Conservation (phyloP, 106 monocot genomes). For the Apostasia ramifera region DNA sequence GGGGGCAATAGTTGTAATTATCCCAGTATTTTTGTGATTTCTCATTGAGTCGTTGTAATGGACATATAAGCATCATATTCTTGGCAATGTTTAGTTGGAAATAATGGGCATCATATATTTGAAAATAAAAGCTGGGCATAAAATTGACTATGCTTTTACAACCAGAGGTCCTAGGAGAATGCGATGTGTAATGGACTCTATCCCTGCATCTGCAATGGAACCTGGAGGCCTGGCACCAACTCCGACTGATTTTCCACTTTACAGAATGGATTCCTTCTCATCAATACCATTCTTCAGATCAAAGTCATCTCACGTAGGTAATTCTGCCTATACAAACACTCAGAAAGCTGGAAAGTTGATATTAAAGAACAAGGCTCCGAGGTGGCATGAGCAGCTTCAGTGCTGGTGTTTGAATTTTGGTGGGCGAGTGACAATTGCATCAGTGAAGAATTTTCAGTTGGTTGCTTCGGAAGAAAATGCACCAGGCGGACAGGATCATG, state of each 20-base stretch:
- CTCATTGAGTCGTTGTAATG: background rate
- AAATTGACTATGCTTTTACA: background rate
- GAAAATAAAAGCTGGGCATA: conserved; percentile 4
- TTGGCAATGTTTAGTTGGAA: conserved; percentile 2
- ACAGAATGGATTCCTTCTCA: conserved; percentile 47
- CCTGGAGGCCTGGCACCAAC: conserved; percentile 58
- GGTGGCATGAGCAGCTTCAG: conserved; percentile 92
- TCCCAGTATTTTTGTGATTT: too few relatives aligned
- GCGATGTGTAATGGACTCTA: conserved; percentile 80
- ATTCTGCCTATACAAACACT: conserved; percentile 7
- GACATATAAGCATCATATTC: background rate
- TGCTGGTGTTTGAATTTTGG: conserved; percentile 95
- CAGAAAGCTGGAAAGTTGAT: conserved; percentile 34
- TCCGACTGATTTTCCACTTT: conserved; percentile 46
- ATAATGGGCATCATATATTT: background rate
- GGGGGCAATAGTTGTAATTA: too few relatives aligned
- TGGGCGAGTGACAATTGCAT: conserved; percentile 86
- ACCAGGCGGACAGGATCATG: conserved; percentile 33
- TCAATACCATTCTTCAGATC: conserved; percentile 70
- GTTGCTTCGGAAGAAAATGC: conserved; percentile 48
- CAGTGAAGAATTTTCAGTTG: conserved; percentile 91
- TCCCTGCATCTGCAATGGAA: conserved; percentile 70
- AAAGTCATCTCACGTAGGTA: conserved; percentile 44
- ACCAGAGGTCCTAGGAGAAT: conserved; percentile 87
- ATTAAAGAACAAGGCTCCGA: conserved; percentile 72